Evolutionary conservation across 257 asterid species (phyloP).

Genomic region (Penstemon davidsonii): DNA sequence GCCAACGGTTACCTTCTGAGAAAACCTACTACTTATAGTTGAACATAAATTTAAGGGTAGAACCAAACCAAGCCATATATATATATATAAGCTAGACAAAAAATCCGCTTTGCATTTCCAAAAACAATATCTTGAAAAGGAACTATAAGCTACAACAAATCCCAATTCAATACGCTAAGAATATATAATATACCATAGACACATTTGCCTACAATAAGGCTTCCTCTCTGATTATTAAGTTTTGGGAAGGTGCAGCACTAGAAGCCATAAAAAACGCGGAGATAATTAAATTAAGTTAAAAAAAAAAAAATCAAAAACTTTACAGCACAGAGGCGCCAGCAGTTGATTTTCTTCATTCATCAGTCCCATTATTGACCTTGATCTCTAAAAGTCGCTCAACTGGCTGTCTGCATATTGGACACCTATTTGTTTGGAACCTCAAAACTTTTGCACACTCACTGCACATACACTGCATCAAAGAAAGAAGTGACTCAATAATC

Average conservation of each 20-base stretch:
- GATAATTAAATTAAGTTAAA: not conserved
- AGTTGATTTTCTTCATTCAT: slow-evolving; percentile 45
- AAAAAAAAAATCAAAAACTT: slow-evolving; percentile 29
- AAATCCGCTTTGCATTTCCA: slow-evolving; percentile 14
- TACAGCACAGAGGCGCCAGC: slow-evolving; percentile 37
- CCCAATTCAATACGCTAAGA: not conserved
- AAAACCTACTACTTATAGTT: too few relatives aligned
- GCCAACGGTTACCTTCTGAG: too few relatives aligned
- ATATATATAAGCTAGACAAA: not conserved
- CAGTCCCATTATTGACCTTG: slow-evolving; percentile 65
- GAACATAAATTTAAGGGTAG: not conserved
- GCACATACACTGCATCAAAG: slow-evolving; percentile 90
- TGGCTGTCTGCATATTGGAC: slow-evolving; percentile 99
- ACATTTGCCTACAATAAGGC: slow-evolving; percentile 1
- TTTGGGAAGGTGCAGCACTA: slow-evolving; percentile 17
- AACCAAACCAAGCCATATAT: slow-evolving; percentile 6
- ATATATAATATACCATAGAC: not conserved
- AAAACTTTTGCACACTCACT: slow-evolving; percentile 93
- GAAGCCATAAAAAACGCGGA: not conserved
- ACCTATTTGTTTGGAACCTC: slow-evolving; percentile 91
- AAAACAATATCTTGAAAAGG: slow-evolving; percentile 11
- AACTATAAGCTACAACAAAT: slow-evolving; percentile 13
- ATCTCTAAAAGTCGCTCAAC: slow-evolving; percentile 96
- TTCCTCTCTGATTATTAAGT: slow-evolving; percentile 34
- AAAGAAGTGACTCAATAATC: not conserved